These are phyloP conservation scores for Davidsoniella eucalypti DNA, from an alignment of 2,329 filamentous ascomycete genomes.

Conservation along the genomic window DNA sequence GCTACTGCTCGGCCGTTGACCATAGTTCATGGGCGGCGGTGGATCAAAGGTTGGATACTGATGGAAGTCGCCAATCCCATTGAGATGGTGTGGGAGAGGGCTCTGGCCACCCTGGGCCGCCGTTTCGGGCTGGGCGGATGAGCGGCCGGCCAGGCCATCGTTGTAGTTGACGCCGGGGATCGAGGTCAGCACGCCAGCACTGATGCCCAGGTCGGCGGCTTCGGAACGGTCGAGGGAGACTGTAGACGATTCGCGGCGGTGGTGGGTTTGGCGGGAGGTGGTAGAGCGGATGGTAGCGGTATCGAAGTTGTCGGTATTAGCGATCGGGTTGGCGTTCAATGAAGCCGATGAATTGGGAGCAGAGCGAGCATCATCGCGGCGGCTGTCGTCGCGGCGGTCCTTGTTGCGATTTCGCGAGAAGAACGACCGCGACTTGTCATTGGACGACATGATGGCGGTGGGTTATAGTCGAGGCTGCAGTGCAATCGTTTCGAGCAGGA, in stretches of 20 bases:
- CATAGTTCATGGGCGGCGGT: slow-evolving; percentile 25
- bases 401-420: slow-evolving; percentile 71
- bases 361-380: slow-evolving; percentile 35
- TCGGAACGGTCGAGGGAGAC: slow-evolving; percentile 53
- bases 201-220: slow-evolving; percentile 48
- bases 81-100: slow-evolving; percentile 67
- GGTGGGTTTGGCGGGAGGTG: slow-evolving; percentile 23
- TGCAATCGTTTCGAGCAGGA: slow-evolving; percentile 25
- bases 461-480: slow-evolving; percentile 49
- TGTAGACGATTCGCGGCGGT: slow-evolving; percentile 56
- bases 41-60: slow-evolving; percentile 68
- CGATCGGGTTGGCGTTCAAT: slow-evolving; percentile 46
- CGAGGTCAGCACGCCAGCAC: slow-evolving; percentile 69
- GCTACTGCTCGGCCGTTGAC: slow-evolving; percentile 18
- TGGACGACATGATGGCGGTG: slow-evolving; percentile 54
- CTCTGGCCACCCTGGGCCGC: slow-evolving; percentile 47
- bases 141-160: slow-evolving; percentile 47
- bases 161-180: slow-evolving; percentile 58
- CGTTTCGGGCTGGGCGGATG: slow-evolving; percentile 56
- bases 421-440: slow-evolving; percentile 59
- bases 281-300: slow-evolving; percentile 11
- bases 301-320: slow-evolving; percentile 32
- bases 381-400: slow-evolving; percentile 42
- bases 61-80: slow-evolving; percentile 70
- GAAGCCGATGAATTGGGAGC: slow-evolving; percentile 39